Evolutionary conservation across 2,329 filamentous ascomycete genomes (phyloP).

Genomic region (Arthrinium puccinioides): DNA sequence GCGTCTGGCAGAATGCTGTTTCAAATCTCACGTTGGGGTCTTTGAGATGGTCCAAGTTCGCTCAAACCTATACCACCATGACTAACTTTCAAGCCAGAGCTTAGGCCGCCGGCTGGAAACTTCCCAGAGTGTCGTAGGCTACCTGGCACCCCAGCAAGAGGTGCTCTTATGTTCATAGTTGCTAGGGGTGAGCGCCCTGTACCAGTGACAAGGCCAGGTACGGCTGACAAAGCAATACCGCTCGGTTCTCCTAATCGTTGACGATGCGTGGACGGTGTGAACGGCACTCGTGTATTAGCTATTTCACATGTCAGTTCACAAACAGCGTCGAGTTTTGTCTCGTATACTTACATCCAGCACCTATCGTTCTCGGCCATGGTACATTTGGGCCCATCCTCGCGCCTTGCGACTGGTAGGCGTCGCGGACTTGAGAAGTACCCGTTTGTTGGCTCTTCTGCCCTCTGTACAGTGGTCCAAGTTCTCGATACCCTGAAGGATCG

Average conservation of each 20-base stretch:
- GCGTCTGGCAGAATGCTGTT: not conserved
- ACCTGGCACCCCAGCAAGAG: conserved; percentile 10
- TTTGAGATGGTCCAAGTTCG: conserved; percentile 9
- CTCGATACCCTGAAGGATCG: conserved; percentile 3
- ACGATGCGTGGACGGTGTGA: conserved; percentile 26
- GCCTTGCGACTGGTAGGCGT: conserved; percentile 6
- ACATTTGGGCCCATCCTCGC: not conserved
- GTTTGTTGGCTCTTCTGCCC: conserved; percentile 6
- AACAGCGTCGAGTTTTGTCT: too few relatives aligned
- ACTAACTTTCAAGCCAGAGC: conserved; percentile 20
- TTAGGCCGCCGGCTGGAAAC: conserved; percentile 17
- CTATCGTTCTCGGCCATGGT: conserved; percentile 11
- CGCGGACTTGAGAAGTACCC: conserved; percentile 6
- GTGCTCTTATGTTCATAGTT: conserved; percentile 10
- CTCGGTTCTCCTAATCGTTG: conserved; percentile 17
- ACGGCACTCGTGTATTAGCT: conserved; percentile 23
- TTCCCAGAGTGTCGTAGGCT: conserved; percentile 9
- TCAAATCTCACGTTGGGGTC: conserved; percentile 14
- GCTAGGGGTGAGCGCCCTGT: conserved; percentile 15
- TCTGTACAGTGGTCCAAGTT: conserved; percentile 7
- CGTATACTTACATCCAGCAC: conserved; percentile 13
- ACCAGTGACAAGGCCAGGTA: conserved; percentile 23
- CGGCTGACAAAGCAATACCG: conserved; percentile 18
- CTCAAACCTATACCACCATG: conserved; percentile 11
- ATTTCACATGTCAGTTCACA: too few relatives aligned